A percentile compares a stretch with the other conserved stretches of the same genome.
Conservation (phyloP, 2,329 filamentous ascomycete species). For the Trichoderma pleuroti region DNA sequence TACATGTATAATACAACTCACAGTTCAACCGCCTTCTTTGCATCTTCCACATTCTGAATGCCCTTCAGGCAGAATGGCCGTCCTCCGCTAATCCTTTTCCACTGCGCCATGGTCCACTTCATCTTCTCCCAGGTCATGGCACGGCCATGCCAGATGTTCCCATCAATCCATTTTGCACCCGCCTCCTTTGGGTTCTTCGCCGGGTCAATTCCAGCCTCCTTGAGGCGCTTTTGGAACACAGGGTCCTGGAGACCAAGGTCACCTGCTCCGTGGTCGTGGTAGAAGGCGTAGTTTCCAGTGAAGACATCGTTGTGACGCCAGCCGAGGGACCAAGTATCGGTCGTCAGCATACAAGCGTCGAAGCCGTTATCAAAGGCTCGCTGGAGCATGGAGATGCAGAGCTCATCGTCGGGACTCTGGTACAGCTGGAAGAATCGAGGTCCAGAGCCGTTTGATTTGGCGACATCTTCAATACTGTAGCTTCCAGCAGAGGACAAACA, state of each 20-base stretch:
- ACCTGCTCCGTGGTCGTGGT: conserved; percentile 53
- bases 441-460: conserved; percentile 52
- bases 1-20: background rate
- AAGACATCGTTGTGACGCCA: conserved; percentile 70
- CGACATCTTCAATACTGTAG: conserved; percentile 64
- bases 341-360: conserved; percentile 64
- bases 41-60: conserved; percentile 59
- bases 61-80: conserved; percentile 60
- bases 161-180: conserved; percentile 59
- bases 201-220: conserved; percentile 50
- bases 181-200: conserved; percentile 44
- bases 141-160: conserved; percentile 56
- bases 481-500: conserved; percentile 63
- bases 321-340: conserved; percentile 66
- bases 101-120: conserved; percentile 56
- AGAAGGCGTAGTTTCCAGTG: conserved; percentile 57
- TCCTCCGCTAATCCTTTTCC: conserved; percentile 55
- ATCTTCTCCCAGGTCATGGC: conserved; percentile 63
- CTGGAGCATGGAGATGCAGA: conserved; percentile 61
- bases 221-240: conserved; percentile 53
- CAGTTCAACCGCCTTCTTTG: conserved; percentile 50
- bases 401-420: conserved; percentile 63
- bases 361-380: conserved; percentile 61
- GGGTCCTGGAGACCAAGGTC: conserved; percentile 56
- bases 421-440: conserved; percentile 72